These are phyloP conservation scores for Sutorius australiensis DNA, from an alignment of 768 basidiomycete species.

Conservation along the genomic window DNA sequence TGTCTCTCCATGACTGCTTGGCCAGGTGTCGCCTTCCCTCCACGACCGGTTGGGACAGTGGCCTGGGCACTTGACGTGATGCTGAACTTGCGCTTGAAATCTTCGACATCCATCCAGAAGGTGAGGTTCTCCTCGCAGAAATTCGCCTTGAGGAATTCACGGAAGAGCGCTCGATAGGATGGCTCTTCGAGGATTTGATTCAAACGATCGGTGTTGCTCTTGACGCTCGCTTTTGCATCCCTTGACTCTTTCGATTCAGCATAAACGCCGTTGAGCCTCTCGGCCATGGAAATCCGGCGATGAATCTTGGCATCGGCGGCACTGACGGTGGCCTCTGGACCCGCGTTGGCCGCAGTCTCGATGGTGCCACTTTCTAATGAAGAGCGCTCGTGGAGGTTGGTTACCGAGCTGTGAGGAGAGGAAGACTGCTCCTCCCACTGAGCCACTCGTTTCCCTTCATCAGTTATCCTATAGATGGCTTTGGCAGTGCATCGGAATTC, in stretches of 20 bases:
- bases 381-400: slow-evolving; percentile 58
- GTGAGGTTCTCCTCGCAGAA: slow-evolving; percentile 98
- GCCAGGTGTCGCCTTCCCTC: slow-evolving; percentile 56
- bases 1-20: slow-evolving; percentile 95
- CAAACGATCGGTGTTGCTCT: slow-evolving; percentile 90
- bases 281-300: slow-evolving; percentile 72
- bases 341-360: slow-evolving; percentile 23
- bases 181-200: slow-evolving; percentile 93
- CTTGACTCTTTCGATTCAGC: slow-evolving; percentile 49
- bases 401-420: slow-evolving; percentile 64
- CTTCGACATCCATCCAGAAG: slow-evolving; percentile 96
- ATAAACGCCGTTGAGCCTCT: slow-evolving; percentile 55
- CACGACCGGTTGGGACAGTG: slow-evolving; percentile 38
- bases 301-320: slow-evolving; percentile 65
- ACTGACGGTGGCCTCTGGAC: slow-evolving; percentile 27
- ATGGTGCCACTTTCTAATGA: slow-evolving; percentile 46
- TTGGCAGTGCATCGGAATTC: slow-evolving; percentile 97
- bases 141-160: slow-evolving; percentile 89
- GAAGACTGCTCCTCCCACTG: slow-evolving; percentile 66
- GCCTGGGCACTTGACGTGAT: slow-evolving; percentile 92
- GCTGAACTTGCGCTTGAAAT: slow-evolving; percentile 94
- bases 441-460: slow-evolving; percentile 82
- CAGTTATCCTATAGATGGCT: slow-evolving; percentile 91
- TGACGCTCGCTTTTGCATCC: slow-evolving; percentile 52
- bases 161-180: slow-evolving; percentile 81